Base-by-base conservation (phyloP, 768 basidiomycete species). In the Auriscalpium orientale region DNA sequence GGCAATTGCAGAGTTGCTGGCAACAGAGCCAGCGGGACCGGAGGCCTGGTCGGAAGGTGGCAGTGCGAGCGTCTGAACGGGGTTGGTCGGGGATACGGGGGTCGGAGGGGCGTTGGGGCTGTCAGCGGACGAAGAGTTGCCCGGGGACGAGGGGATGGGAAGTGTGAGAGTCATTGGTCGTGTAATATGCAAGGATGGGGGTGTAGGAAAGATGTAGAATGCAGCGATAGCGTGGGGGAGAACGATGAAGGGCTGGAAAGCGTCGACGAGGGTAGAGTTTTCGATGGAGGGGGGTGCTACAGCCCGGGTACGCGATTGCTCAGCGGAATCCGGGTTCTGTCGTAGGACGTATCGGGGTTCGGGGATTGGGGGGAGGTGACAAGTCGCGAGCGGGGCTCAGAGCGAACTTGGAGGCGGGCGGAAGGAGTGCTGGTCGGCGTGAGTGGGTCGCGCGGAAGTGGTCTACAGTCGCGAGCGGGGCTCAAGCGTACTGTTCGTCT, bases 241-340 rank as follows among this genome's bases (percentile, higher is more conserved):
- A 58, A 62, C 69, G 68, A 70, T 65, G 63, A 54, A 15, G 52
- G 50, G 53, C 48, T 38, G 56, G 34, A 47, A 47, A 34, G 60
- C 12, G 2, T 28, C 28, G 4, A 28, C 4, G 4, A 7, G 20
- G 37, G 40, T 28, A 8, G 40, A 8, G 3, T 5, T 43, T 43
- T 43, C 28, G 28, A 7, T 28, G 28, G 28, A 28, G 51, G 13
- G 40, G 46, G 44, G 44, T n/a, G n/a, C 44, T 57, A 59, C 59
- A 61, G 60, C 61, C 63, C 67, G 68, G 74, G 72, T 68, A 73
- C 75, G 77, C 77, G 77, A 78, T 63, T 54, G 63, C 67, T 78
- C 77, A 76, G 73, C 78, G 72, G 67, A 70, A 76, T 73, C 76
- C 77, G 75, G 36, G 15, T 73, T 71, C 61, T 71, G 75, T 73